Conservation (phyloP, 2,329 filamentous ascomycete species). For the Stemphylium beticola region DNA sequence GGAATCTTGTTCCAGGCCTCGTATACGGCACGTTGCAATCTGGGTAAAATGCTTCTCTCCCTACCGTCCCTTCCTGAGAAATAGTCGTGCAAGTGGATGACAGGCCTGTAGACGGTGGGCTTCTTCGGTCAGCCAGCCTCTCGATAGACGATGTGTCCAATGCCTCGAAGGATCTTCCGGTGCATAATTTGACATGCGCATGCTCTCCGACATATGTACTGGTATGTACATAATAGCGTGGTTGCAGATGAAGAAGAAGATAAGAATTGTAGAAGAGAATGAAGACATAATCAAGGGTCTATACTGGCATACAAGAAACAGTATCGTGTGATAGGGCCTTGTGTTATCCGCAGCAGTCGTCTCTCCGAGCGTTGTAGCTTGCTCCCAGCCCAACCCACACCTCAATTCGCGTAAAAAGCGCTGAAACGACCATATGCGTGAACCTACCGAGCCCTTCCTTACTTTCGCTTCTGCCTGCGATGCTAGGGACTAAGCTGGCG, state of each 20-base stretch:
- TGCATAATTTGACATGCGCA: not conserved
- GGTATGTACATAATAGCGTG: too few relatives aligned
- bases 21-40: constrained; percentile 20
- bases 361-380: not conserved
- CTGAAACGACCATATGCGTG: not conserved
- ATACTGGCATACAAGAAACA: too few relatives aligned
- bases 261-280: too few relatives aligned
- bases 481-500: not conserved
- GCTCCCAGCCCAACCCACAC: constrained; percentile 9
- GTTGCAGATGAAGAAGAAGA: too few relatives aligned
- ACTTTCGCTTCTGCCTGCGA: not conserved
- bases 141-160: not conserved
- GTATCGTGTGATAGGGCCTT: too few relatives aligned
- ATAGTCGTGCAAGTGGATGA: not conserved
- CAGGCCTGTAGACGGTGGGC: not conserved
- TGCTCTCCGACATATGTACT: not conserved
- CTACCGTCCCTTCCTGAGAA: not conserved
- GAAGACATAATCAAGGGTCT: too few relatives aligned
- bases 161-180: too few relatives aligned
- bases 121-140: constrained; percentile 4
- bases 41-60: constrained; percentile 23
- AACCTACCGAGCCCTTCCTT: not conserved
- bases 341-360: too few relatives aligned
- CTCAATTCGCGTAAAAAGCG: constrained; percentile 9
- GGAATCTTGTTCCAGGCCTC: constrained; percentile 17